These are phyloP conservation scores for Canna indica DNA, from an alignment of 176 grass and related monocot species.

Conservation along the genomic window DNA sequence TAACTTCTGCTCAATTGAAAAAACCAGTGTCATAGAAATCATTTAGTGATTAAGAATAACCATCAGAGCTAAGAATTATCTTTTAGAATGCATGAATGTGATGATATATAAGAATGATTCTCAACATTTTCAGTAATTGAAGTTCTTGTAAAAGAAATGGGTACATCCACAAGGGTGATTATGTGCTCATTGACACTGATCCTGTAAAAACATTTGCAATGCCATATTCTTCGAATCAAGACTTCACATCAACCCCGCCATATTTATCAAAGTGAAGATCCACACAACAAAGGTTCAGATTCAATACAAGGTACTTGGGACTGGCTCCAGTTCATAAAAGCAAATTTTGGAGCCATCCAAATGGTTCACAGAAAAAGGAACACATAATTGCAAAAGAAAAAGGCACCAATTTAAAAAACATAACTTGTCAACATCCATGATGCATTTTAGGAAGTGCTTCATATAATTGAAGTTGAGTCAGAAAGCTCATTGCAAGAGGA, in stretches of 20 bases:
- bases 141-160: too few relatives aligned
- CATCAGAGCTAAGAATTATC: too few relatives aligned
- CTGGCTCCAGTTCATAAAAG: not conserved
- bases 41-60: too few relatives aligned
- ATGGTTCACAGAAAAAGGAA: not conserved
- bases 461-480: not conserved
- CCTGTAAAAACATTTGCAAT: too few relatives aligned
- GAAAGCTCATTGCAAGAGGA: not conserved
- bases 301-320: not conserved
- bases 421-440: not conserved
- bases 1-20: too few relatives aligned
- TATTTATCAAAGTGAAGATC: not conserved
- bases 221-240: too few relatives aligned
- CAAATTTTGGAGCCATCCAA: not conserved
- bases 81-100: too few relatives aligned
- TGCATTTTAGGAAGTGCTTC: not conserved
- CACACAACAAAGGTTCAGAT: not conserved
- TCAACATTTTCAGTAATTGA: too few relatives aligned
- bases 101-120: too few relatives aligned
- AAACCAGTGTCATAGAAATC: too few relatives aligned
- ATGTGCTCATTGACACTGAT: too few relatives aligned
- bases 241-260: not conserved
- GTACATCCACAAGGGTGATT: too few relatives aligned
- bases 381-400: not conserved
- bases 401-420: not conserved